Evolutionary conservation across 78 protist species (phyloP), one percentile per base, ranked within the genome.

Genomic region (Pelomyxa schiedti): DNA sequence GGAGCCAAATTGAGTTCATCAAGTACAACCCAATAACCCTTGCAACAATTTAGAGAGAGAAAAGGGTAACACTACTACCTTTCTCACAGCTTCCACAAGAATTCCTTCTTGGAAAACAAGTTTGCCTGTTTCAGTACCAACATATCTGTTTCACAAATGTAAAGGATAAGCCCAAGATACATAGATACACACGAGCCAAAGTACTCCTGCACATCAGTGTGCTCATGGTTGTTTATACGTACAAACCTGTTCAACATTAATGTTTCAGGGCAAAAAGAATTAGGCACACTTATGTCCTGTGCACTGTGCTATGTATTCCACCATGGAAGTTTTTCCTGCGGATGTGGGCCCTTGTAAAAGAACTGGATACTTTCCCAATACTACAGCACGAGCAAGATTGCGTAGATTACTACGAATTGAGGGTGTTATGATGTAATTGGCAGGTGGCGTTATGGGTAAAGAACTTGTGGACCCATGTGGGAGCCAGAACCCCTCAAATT

Each of bases 1-100:
- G 99, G 99, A n/a, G 99, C 99, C 4, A 98, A 71, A 81, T 98
- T 98, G 69, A 98, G 90, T 85, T 98, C 99, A 67, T 98, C 99
- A 36, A 98, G 81, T 0, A 97, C 91, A 1, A 98, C 72, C 99
- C 99, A 98, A 77, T 88, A 77, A 7, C 99, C 99, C 37, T 88
- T 67, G 16, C 96, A 86, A 29, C n/a, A n/a, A n/a, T n/a, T n/a
- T n/a, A n/a, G n/a, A n/a, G n/a, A n/a, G n/a, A n/a, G n/a, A n/a
- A n/a, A n/a, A n/a, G n/a, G n/a, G n/a, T n/a, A n/a, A n/a, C n/a
- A n/a, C n/a, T n/a, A n/a, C n/a, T n/a, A n/a, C n/a, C n/a, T n/a
- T n/a, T n/a, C n/a, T n/a, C n/a, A 96, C 88, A 0, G 99, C 99
- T 42, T 82, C 72, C 35, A 95, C 98, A 2, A 97, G 91, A 1